Evolutionary conservation across 2,329 filamentous ascomycete species (phyloP), one percentile per base, ranked within the genome.

Genomic region (Pseudocercospora pini-densiflorae): DNA sequence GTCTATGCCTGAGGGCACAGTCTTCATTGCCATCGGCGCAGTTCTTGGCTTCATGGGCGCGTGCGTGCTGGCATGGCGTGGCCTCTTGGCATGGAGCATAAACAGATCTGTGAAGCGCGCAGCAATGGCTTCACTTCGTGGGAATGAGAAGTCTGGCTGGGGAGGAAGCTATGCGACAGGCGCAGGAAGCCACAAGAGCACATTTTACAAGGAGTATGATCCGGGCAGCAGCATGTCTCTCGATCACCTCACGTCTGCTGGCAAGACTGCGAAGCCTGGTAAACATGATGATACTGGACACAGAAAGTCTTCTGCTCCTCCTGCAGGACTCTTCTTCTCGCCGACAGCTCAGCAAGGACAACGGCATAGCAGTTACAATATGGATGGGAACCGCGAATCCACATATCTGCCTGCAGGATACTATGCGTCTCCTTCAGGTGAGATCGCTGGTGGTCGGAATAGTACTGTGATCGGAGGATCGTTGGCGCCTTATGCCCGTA

Each of bases 21-120:
- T 99, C 66, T 99, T 99, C 82, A 99, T 99, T 74, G 91, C 89
- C 23, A 95, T 98, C 0, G 95, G 95, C 54, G 91, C 93, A 27
- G 90, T 93, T 29, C 87, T 99, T 6, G 95, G 92, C 16, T 90
- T 93, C 71, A 88, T 97, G 70, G 92, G 89, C 10, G 83, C 93
- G 8, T 89, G 89, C n/a, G 88, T 98, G 53, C 85, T 99, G 12
- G 85, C 91, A 65, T 99, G 95, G 95, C 92, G 94, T 67, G 90
- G 86, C 59, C 86, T 97, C 63, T 89, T 97, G 66, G 93, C 92
- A 67, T 97, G 93, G 86, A 91, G 94, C 49, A 88, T 99, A 65
- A 94, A 97, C 79, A 92, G 94, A 66, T 95, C 92, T 40, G 94
- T 98, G 65, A 91, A 92, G 77, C 90, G 90, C 71, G 93, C 94